Percentiles rank a stretch among this genome's conserved stretches.
phyloP scores from a whole-genome alignment of 768 basidiomycete genomes.

The Rhizopogon salebrosus region DNA sequence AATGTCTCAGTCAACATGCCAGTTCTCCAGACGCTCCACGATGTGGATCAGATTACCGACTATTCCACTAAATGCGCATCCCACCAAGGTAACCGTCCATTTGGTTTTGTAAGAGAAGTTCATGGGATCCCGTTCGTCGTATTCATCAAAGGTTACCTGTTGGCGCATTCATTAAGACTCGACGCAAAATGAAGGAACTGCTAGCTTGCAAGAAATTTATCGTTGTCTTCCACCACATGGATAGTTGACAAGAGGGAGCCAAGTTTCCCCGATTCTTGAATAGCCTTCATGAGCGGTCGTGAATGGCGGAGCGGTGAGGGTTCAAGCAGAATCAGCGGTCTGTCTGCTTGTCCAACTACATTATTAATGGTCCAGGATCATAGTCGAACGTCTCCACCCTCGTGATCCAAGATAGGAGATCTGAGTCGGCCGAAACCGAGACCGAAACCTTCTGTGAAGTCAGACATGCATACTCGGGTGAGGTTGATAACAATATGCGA shows the following conservation, averaged over 20 bases:
- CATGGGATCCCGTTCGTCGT: slow-evolving; percentile 32
- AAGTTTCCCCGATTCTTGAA: background rate
- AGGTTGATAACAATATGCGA: no score
- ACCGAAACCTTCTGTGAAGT: no score
- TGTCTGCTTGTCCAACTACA: no score
- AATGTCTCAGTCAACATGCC: background rate
- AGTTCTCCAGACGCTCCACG: background rate
- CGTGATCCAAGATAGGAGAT: no score
- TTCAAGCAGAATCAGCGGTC: background rate
- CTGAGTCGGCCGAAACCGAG: no score
- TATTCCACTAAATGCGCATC: slow-evolving; percentile 16
- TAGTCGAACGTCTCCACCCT: no score
- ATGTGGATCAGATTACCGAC: slow-evolving; percentile 6
- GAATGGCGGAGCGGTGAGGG: background rate
- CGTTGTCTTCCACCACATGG: background rate
- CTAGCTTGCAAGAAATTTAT: background rate
- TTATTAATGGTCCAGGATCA: no score
- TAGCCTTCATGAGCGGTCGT: background rate
- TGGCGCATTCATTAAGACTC: background rate
- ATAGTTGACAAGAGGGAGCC: background rate
- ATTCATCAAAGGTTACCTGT: slow-evolving; percentile 31
- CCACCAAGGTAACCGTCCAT: slow-evolving; percentile 26
- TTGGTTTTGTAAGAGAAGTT: slow-evolving; percentile 30
- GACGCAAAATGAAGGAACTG: background rate
- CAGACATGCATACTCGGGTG: no score